These are phyloP conservation scores for Populus hybrid DNA, from an alignment of 441 rosid genomes.

Conservation along the genomic window DNA sequence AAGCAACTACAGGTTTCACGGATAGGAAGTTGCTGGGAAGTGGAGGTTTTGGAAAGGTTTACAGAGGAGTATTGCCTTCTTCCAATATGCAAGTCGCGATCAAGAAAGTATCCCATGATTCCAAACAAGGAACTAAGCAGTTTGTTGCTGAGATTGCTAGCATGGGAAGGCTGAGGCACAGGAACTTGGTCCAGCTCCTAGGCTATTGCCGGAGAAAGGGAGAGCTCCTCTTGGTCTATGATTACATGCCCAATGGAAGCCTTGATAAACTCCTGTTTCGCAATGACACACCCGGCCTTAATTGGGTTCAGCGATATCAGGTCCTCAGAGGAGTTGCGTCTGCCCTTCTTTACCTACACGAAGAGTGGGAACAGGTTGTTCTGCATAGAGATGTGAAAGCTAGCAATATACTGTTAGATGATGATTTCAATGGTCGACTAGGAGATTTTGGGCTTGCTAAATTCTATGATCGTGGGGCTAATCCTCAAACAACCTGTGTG, in stretches of 20 bases:
- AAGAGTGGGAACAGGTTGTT: conserved; percentile 43
- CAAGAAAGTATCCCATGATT: conserved; percentile 33
- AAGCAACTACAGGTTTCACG: conserved; percentile 34
- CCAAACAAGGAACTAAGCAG: conserved; percentile 29
- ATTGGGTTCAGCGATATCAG: conserved; percentile 28
- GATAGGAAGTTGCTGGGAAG: conserved; percentile 28
- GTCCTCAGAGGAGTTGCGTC: conserved; percentile 36
- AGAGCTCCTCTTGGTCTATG: conserved; percentile 39
- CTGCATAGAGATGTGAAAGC: conserved; percentile 42
- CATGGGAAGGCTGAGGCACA: conserved; percentile 30
- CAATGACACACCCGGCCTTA: conserved; percentile 19
- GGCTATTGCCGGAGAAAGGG: conserved; percentile 37
- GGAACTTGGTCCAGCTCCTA: conserved; percentile 36
- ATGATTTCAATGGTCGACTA: conserved; percentile 31
- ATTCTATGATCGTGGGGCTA: conserved; percentile 31
- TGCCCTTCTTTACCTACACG: conserved; percentile 36
- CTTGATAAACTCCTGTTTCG: conserved; percentile 33
- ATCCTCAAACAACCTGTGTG: conserved; percentile 25
- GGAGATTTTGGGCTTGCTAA: conserved; percentile 47
- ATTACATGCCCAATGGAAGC: conserved; percentile 39
- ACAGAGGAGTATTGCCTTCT: conserved; percentile 26
- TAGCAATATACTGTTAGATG: conserved; percentile 32
- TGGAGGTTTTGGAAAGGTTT: conserved; percentile 41
- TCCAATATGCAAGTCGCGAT: conserved; percentile 30
- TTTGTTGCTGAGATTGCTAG: conserved; percentile 34